phyloP scores from a whole-genome alignment of 495 filamentous ascomycete species.

The Neurospora africana region DNA sequence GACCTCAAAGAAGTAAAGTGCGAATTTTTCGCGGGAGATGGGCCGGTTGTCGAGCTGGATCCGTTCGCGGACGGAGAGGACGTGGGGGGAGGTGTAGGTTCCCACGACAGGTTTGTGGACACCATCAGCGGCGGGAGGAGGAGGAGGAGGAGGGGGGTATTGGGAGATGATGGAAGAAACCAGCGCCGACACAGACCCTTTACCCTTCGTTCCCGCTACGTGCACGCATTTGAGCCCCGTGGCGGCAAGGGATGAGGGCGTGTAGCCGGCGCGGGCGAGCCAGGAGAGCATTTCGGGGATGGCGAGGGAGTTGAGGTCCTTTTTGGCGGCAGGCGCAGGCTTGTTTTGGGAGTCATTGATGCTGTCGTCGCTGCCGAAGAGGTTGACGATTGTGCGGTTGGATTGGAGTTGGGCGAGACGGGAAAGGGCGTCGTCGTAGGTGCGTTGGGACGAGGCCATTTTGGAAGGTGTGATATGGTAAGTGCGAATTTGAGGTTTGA shows the following conservation, averaged over 20 bases:
- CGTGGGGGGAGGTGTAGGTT: constrained; percentile 58
- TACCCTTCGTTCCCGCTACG: constrained; percentile 54
- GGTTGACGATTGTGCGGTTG: constrained; percentile 50
- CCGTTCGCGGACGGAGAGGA: constrained; percentile 51
- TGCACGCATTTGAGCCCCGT: constrained; percentile 37
- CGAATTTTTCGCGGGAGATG: constrained; percentile 42
- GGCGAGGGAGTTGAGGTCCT: constrained; percentile 58
- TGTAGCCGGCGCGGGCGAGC: constrained; percentile 63
- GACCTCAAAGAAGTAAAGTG: constrained; percentile 54
- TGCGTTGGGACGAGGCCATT: constrained; percentile 5
- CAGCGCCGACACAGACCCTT: constrained; percentile 44
- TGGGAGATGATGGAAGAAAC: constrained; percentile 32
- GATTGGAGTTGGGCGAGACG: constrained; percentile 64
- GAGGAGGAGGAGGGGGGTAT: constrained; percentile 7
- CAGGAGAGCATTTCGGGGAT: constrained; percentile 83
- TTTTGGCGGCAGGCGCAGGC: not conserved
- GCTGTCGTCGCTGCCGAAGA: constrained; percentile 15
- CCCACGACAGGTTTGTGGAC: constrained; percentile 26
- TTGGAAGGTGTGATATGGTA: not conserved
- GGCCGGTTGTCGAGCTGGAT: constrained; percentile 49
- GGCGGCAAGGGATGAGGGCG: constrained; percentile 20
- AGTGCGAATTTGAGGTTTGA: not conserved
- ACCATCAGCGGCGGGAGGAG: too few species aligned
- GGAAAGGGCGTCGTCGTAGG: constrained; percentile 29
- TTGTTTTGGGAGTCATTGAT: not conserved